phyloP scores from a whole-genome alignment of 2,329 filamentous ascomycete species.

The Botrytis porri region DNA sequence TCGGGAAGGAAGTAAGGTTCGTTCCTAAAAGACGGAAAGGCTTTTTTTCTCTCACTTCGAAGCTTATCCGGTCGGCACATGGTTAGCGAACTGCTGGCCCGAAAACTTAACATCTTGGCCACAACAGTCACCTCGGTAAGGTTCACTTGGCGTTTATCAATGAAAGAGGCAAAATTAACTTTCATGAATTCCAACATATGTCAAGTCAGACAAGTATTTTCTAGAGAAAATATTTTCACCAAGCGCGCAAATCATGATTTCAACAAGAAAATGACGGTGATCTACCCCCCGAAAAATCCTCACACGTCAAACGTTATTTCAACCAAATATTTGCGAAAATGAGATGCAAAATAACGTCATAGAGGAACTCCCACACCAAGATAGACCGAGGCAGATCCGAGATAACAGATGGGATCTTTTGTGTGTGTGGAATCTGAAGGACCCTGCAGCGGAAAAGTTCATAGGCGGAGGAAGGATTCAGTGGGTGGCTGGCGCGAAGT shows the following conservation, averaged over 20 bases:
- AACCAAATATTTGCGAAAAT: not conserved
- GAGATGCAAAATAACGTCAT: constrained; percentile 17
- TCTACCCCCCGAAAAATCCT: constrained; percentile 1
- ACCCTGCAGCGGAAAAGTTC: constrained; percentile 19
- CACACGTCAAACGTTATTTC: not conserved
- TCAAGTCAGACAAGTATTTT: not conserved
- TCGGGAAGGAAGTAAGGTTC: not conserved
- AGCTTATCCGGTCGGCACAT: not conserved
- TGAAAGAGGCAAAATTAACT: not conserved
- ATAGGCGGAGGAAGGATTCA: constrained; percentile 13
- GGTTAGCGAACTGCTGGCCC: not conserved
- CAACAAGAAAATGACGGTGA: not conserved
- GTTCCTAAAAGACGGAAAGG: not conserved
- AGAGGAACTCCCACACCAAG: not conserved
- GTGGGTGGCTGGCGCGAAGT: constrained; percentile 14
- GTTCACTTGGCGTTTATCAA: not conserved
- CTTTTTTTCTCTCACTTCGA: not conserved
- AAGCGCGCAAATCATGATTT: constrained; percentile 6
- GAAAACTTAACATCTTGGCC: not conserved
- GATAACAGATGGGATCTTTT: constrained; percentile 11
- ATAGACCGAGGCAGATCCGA: constrained; percentile 19
- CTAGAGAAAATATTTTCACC: not conserved
- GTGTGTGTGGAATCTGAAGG: not conserved
- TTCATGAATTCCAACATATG: not conserved
- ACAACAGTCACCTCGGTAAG: not conserved